Evolutionary conservation across 768 basidiomycete genomes (phyloP), one percentile per base, ranked within the genome.

Genomic region (Kwoniella botswanensis): DNA sequence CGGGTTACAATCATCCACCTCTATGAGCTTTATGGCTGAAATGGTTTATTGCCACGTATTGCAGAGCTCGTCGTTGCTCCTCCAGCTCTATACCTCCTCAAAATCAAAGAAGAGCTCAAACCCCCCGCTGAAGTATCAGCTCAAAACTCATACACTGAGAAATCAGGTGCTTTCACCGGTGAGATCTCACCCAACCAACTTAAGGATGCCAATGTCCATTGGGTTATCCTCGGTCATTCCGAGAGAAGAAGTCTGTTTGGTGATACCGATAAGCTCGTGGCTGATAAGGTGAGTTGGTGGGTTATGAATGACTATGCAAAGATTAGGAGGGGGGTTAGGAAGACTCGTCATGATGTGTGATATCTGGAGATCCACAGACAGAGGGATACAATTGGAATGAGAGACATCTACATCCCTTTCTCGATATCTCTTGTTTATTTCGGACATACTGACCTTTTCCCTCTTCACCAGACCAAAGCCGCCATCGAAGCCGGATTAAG

Each of bases 211-310:
- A 87, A 86, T 6, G 89, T 98, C 68, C 91, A 91, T 68, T 98
- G 92, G 83, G 94, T 97, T 76, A 91, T 99, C 84, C 88, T 98
- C 62, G 96, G 96, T 46, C 97, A 99, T 87, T 98, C 95, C 56
- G 97, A 99, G 85, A 92, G 97, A 74, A 91, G 97, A 71, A 91
- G 93, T 9, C 83, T 94, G 74, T 99, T 98, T 88, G 88, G 90
- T 80, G 97, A 99, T 84, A 88, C 90, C 35, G 93, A 92, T 67
- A 89, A 89, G 66, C 74, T 90, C 56, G 90, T 98, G 72, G 95
- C 93, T 12, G 85, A 87, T 74, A 98, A 98, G 87, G 68, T 70
- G 68, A 35, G 68, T 70, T 21, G 5, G 15, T 62, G 35, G 41
- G 18, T 29, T 41, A 11, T 18, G 13, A 17, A 60, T 29, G 55